Evolutionary conservation across 2,329 filamentous ascomycete species (phyloP), one percentile per base, ranked within the genome.

Genomic region (Coniosporium tulheliwenetii): DNA sequence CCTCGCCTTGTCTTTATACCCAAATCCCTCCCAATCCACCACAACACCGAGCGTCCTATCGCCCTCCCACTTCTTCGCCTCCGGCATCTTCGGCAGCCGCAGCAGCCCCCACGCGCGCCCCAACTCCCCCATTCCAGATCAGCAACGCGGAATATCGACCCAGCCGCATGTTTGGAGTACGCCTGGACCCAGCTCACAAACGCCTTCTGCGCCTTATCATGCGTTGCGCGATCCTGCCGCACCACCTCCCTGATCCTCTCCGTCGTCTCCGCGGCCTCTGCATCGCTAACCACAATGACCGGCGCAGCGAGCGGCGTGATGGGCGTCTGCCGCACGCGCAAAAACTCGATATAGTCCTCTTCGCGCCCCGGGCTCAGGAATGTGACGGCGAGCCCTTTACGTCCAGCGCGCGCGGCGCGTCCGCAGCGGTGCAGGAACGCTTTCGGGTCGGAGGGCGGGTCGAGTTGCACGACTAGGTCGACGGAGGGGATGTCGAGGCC

Each of bases 161-260:
- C 80, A 1, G 89, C 86, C 48, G 87, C 78, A 53, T 96, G 91
- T 52, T 91, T 93, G 55, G 77, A 82, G 63, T 96, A 96, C 49
- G 84, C 82, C 55, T 86, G 77, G 1, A 93, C 77, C 83, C 86
- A 96, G 54, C 82, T 89, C 15, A 96, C 89, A 51, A 98, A 96
- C 1, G 80, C 91, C 45, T 80, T 78, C 55, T 94, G 85, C 1
- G 82, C 86, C 53, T 93, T 91, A 57, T 95, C 86, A 56, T 91
- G 80, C 9, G 91, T 56, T 19, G 76, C 74, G 16, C 80, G 66
- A 55, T 85, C 81, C 33, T 63, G 59, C 26, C 65, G 62, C 10
- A 79, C 71, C 3, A 74, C 54, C 9, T 66, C 62, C 19, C 84
- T 73, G 42, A 93, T 80, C 37, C 62, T 69, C 8, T 71, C 58